A percentile compares a stretch with the other conserved stretches of the same genome.
Conservation (phyloP, 805 yeast species). For the Komagataella pastoris region DNA sequence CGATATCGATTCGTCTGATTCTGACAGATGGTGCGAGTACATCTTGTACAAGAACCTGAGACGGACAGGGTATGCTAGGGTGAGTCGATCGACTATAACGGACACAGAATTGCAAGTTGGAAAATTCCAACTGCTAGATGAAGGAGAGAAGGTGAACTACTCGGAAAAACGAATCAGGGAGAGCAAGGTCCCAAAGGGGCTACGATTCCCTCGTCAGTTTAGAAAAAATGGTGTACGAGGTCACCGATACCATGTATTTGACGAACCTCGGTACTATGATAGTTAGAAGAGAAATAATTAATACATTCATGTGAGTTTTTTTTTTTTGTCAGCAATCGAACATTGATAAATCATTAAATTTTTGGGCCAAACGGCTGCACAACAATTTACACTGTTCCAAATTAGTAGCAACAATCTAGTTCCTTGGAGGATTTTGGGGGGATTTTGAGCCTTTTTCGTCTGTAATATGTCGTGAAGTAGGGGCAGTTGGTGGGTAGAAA, state of each 20-base stretch:
- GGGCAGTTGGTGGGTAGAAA: neutral
- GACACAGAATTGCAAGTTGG: constrained; percentile 96
- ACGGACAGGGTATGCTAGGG: constrained; percentile 88
- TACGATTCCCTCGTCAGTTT: constrained; percentile 68
- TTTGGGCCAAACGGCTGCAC: neutral
- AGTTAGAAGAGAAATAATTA: constrained; percentile 4
- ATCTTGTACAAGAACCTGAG: constrained; percentile 76
- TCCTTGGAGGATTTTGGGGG: neutral
- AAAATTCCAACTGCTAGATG: constrained; percentile 54
- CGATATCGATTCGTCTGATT: constrained; percentile 86
- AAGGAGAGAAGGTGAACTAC: constrained; percentile 9
- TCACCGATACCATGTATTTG: constrained; percentile 88
- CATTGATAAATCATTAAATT: neutral
- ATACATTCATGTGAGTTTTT: neutral
- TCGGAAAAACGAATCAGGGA: constrained; percentile 41
- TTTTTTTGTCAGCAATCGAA: neutral
- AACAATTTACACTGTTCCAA: neutral
- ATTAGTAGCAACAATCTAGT: neutral
- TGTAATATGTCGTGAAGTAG: neutral
- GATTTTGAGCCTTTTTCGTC: neutral
- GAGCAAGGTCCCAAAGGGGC: constrained; percentile 38
- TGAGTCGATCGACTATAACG: constrained; percentile 85
- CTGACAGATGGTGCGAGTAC: constrained; percentile 99
- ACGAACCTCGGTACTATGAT: constrained; percentile 75
- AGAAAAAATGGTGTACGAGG: constrained; percentile 89